phyloP scores from a whole-genome alignment of 305 asterid genomes.

The Fraxinus angustifolia region DNA sequence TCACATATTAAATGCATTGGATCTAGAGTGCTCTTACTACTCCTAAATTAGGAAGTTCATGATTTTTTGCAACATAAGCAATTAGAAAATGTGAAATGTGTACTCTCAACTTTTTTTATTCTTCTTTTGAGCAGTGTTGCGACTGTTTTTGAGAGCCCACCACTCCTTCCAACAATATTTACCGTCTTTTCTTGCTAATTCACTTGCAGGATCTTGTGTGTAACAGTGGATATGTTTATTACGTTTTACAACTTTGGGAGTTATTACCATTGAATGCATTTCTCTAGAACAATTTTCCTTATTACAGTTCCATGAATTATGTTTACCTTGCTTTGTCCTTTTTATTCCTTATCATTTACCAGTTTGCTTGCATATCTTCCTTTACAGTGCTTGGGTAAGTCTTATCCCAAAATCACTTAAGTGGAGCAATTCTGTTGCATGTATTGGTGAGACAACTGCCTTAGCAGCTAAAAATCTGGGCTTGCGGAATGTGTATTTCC shows the following conservation, averaged over 20 bases:
- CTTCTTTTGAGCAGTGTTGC: not conserved
- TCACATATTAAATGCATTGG: not conserved
- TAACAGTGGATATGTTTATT: not conserved
- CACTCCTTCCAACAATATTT: not conserved
- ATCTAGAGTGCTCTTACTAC: not conserved
- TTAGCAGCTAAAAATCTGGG: conserved; percentile 71
- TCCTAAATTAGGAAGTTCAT: not conserved
- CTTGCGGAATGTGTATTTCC: conserved; percentile 63
- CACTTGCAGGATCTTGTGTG: conserved; percentile 2
- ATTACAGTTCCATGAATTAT: not conserved
- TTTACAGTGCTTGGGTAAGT: conserved; percentile 72
- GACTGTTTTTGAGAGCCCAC: not conserved
- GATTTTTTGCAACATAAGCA: not conserved
- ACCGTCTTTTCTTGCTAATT: not conserved
- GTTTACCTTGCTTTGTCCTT: not conserved
- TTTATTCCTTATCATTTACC: not conserved
- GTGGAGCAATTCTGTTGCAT: conserved; percentile 83
- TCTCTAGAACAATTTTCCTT: not conserved
- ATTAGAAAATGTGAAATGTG: not conserved
- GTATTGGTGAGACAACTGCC: conserved; percentile 98
- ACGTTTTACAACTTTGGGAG: not conserved
- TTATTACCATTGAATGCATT: not conserved
- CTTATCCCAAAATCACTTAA: conserved; percentile 50
- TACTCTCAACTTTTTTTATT: not conserved
- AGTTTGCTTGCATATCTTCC: not conserved